These are phyloP conservation scores for Cutaneotrichosporon cutaneum DNA, from an alignment of 1,284 basidiomycete species.

Conservation along the genomic window DNA sequence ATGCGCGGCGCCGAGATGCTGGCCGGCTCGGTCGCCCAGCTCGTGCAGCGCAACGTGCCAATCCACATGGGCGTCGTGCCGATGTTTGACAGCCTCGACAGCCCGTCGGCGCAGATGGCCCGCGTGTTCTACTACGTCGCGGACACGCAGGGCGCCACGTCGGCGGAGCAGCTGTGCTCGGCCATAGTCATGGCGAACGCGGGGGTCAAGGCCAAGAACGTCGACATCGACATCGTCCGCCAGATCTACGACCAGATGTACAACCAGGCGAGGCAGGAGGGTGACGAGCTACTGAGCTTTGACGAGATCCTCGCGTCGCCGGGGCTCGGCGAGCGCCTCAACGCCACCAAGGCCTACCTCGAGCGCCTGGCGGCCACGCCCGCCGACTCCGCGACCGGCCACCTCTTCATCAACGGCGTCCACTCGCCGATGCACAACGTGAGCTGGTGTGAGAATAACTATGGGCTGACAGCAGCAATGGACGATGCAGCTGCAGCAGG, in stretches of 20 bases:
- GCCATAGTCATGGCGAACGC: not conserved
- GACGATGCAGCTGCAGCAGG: conserved; percentile 60
- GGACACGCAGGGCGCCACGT: conserved; percentile 63
- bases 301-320: conserved; percentile 49
- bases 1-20: conserved; percentile 64
- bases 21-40: conserved; percentile 57
- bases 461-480: conserved; percentile 59
- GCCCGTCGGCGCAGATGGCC: conserved; percentile 63
- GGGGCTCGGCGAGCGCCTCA: conserved; percentile 36
- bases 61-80: conserved; percentile 83
- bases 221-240: conserved; percentile 32
- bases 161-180: conserved; percentile 63
- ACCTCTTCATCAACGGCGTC: conserved; percentile 83
- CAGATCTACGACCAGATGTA: conserved; percentile 33
- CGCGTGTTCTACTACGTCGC: conserved; percentile 68
- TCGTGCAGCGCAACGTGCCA: conserved; percentile 62
- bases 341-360: conserved; percentile 32
- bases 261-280: conserved; percentile 19
- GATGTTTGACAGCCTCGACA: conserved; percentile 54
- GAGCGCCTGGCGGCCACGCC: conserved; percentile 37
- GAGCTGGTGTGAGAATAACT: too few species aligned
- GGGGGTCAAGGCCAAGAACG: not conserved
- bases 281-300: conserved; percentile 38
- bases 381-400: conserved; percentile 33
- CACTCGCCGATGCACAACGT: conserved; percentile 71